Evolutionary conservation across 257 asterid genomes (phyloP).

Genomic region (Solanum stenotomum): DNA sequence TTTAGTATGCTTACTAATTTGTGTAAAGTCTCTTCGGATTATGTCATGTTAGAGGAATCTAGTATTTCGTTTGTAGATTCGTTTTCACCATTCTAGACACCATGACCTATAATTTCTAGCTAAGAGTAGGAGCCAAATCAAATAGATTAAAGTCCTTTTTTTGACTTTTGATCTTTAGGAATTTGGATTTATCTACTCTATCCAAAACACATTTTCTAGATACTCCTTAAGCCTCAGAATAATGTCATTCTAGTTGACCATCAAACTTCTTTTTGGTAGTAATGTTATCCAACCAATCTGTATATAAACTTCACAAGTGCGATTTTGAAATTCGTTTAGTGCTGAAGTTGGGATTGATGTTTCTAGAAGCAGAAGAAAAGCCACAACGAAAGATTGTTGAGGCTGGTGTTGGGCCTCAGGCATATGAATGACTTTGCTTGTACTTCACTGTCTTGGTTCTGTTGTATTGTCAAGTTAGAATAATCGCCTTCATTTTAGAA

Average conservation of each 20-base stretch:
- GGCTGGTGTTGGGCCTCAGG: not conserved
- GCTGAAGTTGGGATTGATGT: not conserved
- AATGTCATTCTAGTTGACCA: not conserved
- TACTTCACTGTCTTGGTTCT: not conserved
- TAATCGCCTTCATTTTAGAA: not conserved
- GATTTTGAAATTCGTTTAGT: not conserved
- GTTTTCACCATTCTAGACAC: not conserved
- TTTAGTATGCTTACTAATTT: not conserved
- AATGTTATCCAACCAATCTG: not conserved
- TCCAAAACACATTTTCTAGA: not conserved
- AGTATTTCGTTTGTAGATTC: not conserved
- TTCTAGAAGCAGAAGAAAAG: not conserved
- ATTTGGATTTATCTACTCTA: not conserved
- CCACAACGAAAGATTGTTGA: not conserved
- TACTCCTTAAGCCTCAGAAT: not conserved
- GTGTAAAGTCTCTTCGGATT: not conserved
- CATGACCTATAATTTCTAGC: not conserved
- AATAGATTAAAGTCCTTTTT: not conserved
- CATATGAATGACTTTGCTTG: not conserved
- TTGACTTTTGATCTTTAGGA: not conserved
- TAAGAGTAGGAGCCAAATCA: not conserved
- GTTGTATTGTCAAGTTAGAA: not conserved
- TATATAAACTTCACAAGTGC: not conserved
- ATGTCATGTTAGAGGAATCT: not conserved
- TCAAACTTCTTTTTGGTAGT: not conserved